Evolutionary conservation across 2,329 filamentous ascomycete genomes (phyloP).

Genomic region (Aspergillus thermomutatus): DNA sequence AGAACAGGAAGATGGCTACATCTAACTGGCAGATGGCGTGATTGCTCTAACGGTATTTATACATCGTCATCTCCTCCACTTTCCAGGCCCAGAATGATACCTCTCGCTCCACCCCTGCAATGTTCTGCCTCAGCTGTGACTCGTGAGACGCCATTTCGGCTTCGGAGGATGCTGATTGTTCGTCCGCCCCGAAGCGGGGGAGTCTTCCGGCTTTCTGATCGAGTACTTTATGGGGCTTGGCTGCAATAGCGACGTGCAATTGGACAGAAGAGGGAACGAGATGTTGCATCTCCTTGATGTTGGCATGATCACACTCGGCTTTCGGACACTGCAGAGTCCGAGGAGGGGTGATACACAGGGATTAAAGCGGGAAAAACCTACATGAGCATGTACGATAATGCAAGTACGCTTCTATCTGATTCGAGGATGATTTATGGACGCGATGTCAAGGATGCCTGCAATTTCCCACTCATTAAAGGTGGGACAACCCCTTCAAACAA

Average conservation of each 20-base stretch:
- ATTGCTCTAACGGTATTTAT: background rate
- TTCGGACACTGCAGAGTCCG: background rate
- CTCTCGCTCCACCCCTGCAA: no score
- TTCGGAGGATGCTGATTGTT: background rate
- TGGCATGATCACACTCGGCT: background rate
- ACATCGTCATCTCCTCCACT: background rate
- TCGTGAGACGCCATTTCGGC: background rate
- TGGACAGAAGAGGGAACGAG: background rate
- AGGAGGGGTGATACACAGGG: background rate
- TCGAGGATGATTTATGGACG: background rate
- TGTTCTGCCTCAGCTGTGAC: background rate
- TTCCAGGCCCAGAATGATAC: no score
- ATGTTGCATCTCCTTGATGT: no score
- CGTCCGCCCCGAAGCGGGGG: background rate
- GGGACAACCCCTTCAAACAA: no score
- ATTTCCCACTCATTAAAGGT: background rate
- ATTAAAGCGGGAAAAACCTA: background rate
- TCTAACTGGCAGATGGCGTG: constrained; percentile 3
- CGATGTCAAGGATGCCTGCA: background rate
- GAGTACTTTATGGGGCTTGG: background rate
- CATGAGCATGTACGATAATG: background rate
- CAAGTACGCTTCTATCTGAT: background rate
- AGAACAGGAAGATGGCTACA: constrained; percentile 5
- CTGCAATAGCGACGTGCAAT: background rate
- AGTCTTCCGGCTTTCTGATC: background rate